Conservation (phyloP, 2,329 filamentous ascomycete species). For the Elsinoe necatrix region DNA sequence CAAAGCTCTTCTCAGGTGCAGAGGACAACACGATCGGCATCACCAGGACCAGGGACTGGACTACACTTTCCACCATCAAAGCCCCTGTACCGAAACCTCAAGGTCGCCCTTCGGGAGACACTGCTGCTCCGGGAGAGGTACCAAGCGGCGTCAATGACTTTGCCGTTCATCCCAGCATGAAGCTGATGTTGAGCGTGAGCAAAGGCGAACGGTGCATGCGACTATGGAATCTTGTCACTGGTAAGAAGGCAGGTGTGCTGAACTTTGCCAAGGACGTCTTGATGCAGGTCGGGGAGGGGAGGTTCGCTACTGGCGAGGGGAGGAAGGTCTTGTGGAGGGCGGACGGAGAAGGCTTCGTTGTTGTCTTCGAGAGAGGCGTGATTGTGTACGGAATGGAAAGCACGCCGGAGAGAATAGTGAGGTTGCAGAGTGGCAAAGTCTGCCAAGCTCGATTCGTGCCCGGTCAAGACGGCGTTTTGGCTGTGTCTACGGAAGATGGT, state of each 20-base stretch:
- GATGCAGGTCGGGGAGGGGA: conserved; percentile 65
- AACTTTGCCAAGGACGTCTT: conserved; percentile 72
- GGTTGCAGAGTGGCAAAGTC: conserved; percentile 59
- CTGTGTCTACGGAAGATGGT: conserved; percentile 84
- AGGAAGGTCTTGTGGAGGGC: conserved; percentile 72
- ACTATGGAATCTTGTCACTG: conserved; percentile 93
- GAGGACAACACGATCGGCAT: conserved; percentile 91
- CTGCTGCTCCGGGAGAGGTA: conserved; percentile 68
- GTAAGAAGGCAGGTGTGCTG: conserved; percentile 87
- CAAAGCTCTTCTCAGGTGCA: conserved; percentile 77
- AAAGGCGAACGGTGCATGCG: conserved; percentile 86
- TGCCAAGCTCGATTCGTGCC: conserved; percentile 70
- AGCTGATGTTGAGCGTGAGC: conserved; percentile 88
- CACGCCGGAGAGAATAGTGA: conserved; percentile 22
- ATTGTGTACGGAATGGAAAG: conserved; percentile 71
- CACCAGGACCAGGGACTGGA: conserved; percentile 81
- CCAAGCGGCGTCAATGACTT: conserved; percentile 92
- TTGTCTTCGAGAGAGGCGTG: conserved; percentile 78
- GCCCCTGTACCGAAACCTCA: conserved; percentile 72
- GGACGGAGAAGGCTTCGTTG: conserved; percentile 72
- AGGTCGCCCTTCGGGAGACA: conserved; percentile 82
- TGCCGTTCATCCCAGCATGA: conserved; percentile 90
- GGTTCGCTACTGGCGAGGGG: conserved; percentile 72
- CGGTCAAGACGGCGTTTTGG: conserved; percentile 50
- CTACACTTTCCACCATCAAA: conserved; percentile 77